phyloP scores from a whole-genome alignment of 2,329 filamentous ascomycete genomes.

The Phoma sp. region DNA sequence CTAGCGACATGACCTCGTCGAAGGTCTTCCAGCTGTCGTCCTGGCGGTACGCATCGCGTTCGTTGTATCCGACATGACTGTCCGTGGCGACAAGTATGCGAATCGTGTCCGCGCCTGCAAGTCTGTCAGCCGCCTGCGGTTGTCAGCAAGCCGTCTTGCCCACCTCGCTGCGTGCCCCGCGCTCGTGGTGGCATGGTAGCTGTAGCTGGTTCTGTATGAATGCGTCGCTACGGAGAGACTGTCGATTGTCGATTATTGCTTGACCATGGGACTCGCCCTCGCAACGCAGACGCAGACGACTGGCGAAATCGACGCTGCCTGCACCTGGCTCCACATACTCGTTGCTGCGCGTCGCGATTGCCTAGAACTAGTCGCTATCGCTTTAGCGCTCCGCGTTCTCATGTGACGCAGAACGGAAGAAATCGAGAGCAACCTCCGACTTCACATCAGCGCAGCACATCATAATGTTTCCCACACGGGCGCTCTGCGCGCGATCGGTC shows the following conservation, averaged over 20 bases:
- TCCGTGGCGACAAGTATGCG: slow-evolving; percentile 93
- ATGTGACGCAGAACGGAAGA: slow-evolving; percentile 30
- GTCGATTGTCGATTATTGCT: not conserved
- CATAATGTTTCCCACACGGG: slow-evolving; percentile 72
- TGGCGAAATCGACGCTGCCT: not conserved
- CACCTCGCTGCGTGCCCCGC: slow-evolving; percentile 38
- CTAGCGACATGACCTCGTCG: slow-evolving; percentile 91
- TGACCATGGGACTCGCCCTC: not conserved
- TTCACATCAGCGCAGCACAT: slow-evolving; percentile 33
- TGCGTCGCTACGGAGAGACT: not conserved
- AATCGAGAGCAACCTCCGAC: slow-evolving; percentile 31
- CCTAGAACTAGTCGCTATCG: slow-evolving; percentile 27
- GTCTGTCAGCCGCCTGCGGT: slow-evolving; percentile 14
- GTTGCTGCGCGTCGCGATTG: slow-evolving; percentile 36
- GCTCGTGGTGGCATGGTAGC: slow-evolving; percentile 34
- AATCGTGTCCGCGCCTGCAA: slow-evolving; percentile 76
- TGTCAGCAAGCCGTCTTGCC: slow-evolving; percentile 7
- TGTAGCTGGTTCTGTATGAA: not conserved
- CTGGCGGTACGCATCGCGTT: slow-evolving; percentile 90
- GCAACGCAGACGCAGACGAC: not conserved
- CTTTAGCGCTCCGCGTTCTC: slow-evolving; percentile 31
- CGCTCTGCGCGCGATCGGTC: slow-evolving; percentile 71
- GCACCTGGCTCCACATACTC: not conserved
- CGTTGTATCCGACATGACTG: slow-evolving; percentile 96
- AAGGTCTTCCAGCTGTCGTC: slow-evolving; percentile 97